These are phyloP conservation scores for Coemansia sp. DNA, from an alignment of 192 early-diverging fungal genomes.

Conservation along the genomic window DNA sequence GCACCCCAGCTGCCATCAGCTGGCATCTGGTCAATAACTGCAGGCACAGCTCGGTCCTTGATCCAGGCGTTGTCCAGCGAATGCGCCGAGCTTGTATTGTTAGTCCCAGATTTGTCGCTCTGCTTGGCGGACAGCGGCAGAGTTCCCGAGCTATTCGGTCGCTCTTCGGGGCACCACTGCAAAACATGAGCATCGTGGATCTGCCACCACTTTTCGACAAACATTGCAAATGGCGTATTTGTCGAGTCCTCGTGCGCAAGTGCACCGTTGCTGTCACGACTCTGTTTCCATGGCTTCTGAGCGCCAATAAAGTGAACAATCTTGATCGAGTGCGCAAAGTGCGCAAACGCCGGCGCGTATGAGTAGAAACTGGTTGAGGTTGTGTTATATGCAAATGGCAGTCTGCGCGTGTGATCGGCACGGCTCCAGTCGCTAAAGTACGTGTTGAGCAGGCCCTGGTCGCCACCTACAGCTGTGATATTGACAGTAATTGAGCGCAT, in stretches of 20 bases:
- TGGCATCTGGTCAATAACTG: background rate
- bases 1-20: constrained; percentile 21
- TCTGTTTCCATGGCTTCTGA: constrained; percentile 76
- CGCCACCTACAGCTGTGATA: constrained; percentile 60
- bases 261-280: constrained; percentile 17
- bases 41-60: background rate
- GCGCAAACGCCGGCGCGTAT: constrained; percentile 74
- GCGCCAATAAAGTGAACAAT: constrained; percentile 87
- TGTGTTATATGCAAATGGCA: constrained; percentile 85
- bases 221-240: constrained; percentile 17
- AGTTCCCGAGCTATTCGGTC: constrained; percentile 6
- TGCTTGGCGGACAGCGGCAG: constrained; percentile 8
- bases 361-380: constrained; percentile 39
- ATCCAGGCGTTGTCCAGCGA: constrained; percentile 30
- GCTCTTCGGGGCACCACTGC: constrained; percentile 20
- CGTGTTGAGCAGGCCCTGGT: constrained; percentile 87
- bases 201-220: constrained; percentile 71
- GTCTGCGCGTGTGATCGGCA: constrained; percentile 54
- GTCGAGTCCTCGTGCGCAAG: constrained; percentile 18
- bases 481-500: background rate
- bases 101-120: background rate
- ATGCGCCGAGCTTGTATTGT: constrained; percentile 4
- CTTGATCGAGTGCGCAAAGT: constrained; percentile 61
- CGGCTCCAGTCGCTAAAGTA: constrained; percentile 80
- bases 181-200: constrained; percentile 56